Evolutionary conservation across 306 rosid species (phyloP), one percentile per base, ranked within the genome.

Genomic region (Calophaca sinica): DNA sequence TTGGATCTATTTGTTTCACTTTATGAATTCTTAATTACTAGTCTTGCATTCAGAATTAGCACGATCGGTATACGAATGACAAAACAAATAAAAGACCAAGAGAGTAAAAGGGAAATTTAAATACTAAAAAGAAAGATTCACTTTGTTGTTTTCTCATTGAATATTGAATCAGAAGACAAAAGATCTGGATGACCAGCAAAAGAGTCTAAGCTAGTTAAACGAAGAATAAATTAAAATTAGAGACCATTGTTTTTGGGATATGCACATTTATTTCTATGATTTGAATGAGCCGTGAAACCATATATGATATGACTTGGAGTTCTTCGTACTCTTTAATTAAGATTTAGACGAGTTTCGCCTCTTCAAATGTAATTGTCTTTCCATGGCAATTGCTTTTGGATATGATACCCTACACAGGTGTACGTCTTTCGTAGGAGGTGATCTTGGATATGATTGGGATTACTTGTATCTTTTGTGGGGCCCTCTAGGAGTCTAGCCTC

Each of bases 81-180:
- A 33, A 38, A 78, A 48, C 60, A 55, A 51, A 67, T 74, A 68
- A 20, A 42, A 29, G 32, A 70, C 50, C 53, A 64, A 32, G 7
- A 26, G 38, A 57, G 53, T 50, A 11, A 38, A 49, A 59, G n/a
- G 6, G 29, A 54, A 8, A 65, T 42, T 64, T 13, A 62, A 62
- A 62, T 28, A 36, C 5, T 14, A 41, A 33, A 44, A 64, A 46
- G 13, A 13, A 48, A 52, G 42, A 77, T 68, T 70, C 73, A 79
- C 42, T 63, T 76, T 79, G 74, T 72, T 72, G 62, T 54, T 52
- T 72, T 12, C 62, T 63, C 52, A 71, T 62, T 79, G 52, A 70
- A 48, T 42, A 20, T 20, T 20, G 72, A 49, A 70, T 51, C 49
- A 78, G 28, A 45, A 31, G 64, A 48, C 75, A 59, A n/a, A 49